Evolutionary conservation across 2,329 filamentous ascomycete genomes (phyloP).

Genomic region (Beauveria bassiana): DNA sequence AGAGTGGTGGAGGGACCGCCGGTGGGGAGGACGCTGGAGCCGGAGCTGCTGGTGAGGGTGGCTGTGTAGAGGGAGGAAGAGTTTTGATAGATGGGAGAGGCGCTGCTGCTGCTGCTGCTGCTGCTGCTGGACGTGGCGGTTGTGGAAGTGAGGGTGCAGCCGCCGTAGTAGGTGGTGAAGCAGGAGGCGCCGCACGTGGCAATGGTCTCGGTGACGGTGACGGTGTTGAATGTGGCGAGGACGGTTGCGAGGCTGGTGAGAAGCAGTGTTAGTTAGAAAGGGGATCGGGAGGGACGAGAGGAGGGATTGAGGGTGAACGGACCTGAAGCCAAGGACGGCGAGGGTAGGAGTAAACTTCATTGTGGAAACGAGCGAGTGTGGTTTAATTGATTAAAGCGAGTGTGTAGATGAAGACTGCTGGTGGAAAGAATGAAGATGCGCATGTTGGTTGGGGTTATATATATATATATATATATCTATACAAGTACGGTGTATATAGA

Average conservation of each 20-base stretch:
- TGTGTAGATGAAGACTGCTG: not conserved
- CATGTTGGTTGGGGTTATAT: not conserved
- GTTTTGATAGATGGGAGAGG: not conserved
- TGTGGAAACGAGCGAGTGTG: not conserved
- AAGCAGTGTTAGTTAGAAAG: conserved; percentile 14
- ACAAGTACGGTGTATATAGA: not conserved
- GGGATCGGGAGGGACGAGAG: not conserved
- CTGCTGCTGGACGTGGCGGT: not conserved
- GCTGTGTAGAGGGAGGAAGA: not conserved
- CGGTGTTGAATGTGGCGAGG: conserved; percentile 19
- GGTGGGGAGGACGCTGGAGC: not conserved
- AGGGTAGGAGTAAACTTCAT: not conserved
- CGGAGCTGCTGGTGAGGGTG: not conserved
- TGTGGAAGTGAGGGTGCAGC: conserved; percentile 11
- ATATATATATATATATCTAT: not conserved
- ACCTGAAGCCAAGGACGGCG: not conserved
- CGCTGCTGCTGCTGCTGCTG: not conserved
- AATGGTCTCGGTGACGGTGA: conserved; percentile 23
- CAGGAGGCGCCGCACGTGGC: not conserved
- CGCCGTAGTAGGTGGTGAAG: not conserved
- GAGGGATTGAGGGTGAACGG: not conserved
- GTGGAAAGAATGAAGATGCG: not conserved
- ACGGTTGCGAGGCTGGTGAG: conserved; percentile 14
- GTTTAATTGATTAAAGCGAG: not conserved
- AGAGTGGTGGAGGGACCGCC: not conserved